Conservation (phyloP, 2,329 filamentous ascomycete genomes). For the Arthrobotrys megalospora region DNA sequence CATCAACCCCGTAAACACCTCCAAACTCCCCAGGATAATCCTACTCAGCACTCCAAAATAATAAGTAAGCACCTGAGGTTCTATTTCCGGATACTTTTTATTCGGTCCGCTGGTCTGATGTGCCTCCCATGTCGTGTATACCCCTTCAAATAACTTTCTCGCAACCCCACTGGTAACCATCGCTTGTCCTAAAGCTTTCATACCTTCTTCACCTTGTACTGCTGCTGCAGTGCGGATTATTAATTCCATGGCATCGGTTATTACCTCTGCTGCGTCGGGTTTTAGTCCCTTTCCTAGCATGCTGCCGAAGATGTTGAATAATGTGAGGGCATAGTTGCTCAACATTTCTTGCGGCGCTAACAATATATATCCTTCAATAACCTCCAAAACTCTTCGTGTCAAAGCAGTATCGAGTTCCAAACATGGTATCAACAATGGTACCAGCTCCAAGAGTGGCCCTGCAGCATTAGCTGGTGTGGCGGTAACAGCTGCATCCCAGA, state of each 20-base stretch:
- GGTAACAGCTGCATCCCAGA: slow-evolving; percentile 83
- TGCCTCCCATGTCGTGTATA: slow-evolving; percentile 79
- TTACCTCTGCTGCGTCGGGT: slow-evolving; percentile 72
- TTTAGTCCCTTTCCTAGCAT: slow-evolving; percentile 69
- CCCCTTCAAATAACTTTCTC: slow-evolving; percentile 75
- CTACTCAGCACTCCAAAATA: slow-evolving; percentile 88
- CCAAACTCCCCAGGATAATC: slow-evolving; percentile 76
- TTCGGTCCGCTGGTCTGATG: slow-evolving; percentile 88
- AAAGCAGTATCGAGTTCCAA: slow-evolving; percentile 78
- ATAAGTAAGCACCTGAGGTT: slow-evolving; percentile 83
- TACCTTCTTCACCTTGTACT: slow-evolving; percentile 75
- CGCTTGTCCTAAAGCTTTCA: slow-evolving; percentile 77
- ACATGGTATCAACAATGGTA: slow-evolving; percentile 76
- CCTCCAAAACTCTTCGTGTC: slow-evolving; percentile 75
- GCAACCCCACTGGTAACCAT: slow-evolving; percentile 77
- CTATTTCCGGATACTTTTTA: slow-evolving; percentile 77
- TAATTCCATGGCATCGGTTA: slow-evolving; percentile 76
- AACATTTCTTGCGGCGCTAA: slow-evolving; percentile 79
- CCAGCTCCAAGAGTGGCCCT: slow-evolving; percentile 75
- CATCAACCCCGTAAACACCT: slow-evolving; percentile 73
- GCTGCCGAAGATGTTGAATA: slow-evolving; percentile 70
- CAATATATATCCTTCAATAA: slow-evolving; percentile 79
- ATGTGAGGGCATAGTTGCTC: slow-evolving; percentile 70
- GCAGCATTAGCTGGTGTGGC: slow-evolving; percentile 77
- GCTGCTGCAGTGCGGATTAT: slow-evolving; percentile 76